Evolutionary conservation across 441 rosid genomes (phyloP), one percentile per base, ranked within the genome.

Genomic region (Mallotus repandus): DNA sequence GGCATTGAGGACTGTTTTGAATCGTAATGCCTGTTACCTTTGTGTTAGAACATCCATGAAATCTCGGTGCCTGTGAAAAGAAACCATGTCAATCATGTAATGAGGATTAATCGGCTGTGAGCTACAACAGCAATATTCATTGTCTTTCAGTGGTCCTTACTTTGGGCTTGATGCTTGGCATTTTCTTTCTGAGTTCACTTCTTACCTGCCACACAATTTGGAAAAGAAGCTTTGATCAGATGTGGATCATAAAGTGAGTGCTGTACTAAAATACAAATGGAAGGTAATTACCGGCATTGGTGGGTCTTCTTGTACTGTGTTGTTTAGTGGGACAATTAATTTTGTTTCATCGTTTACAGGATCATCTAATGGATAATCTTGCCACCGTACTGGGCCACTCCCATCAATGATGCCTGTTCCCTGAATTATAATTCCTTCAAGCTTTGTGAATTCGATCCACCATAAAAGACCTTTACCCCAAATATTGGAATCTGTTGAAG

Each of bases 371-470:
- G 88, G 86, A 41, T 78, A 68, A 66, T 87, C 89, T 74, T 84
- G 81, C 99, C 99, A 96, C 99, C 99, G 94, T 46, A 79, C 86
- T 58, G 98, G 88, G 65, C 99, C 99, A 76, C 93, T 84, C 74
- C 99, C 99, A 76, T 93, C 97, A 54, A 96, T 85, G 7, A 84
- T 82, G 52, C 99, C 99, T 54, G 81, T 80, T 21, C 98, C 97
- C 74, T 86, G 92, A 70, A 96, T 53, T 66, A 88, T 83, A 62
- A 93, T 86, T 55, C 97, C 97, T 66, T 43, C 81, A 46, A 91
- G 86, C 84, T 94, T 90, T 68, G 93, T 77, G 81, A 96, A 96
- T 38, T 88, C 92, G 75, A 93, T 87, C 99, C 99, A 96, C 78
- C 87, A 86, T 55, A 88, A 46, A 70, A 86, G 71, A 57, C 94